Base-by-base conservation (phyloP, 257 asterid species). In the Lithospermum erythrorhizon region DNA sequence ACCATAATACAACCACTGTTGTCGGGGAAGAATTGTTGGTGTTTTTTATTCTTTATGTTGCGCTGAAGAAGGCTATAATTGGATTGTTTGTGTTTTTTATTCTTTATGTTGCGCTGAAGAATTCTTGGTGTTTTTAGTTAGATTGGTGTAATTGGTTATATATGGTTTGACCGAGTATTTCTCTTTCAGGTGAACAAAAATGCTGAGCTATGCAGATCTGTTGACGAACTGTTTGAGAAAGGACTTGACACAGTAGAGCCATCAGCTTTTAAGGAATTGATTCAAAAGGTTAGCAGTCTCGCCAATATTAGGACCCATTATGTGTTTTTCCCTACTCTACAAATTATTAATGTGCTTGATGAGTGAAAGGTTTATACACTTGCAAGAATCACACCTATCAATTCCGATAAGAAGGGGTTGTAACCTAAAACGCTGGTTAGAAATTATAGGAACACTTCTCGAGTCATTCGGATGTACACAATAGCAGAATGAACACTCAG, bases 181-280 rank as follows among this genome's bases (percentile, higher is more conserved):
- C 24, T 60, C 19, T 81, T 70, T 68, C 81, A 91, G 98, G 96
- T 91, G 22, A 81, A 81, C 66, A 83, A 76, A 72, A 93, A 93
- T 84, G 97, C 90, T 52, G 29, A 55, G 22, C 80, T 93, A 2
- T 88, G 96, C 86, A 93, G 72, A 69, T 82, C 94, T 21, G 75
- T 91, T 18, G 97, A 91, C 59, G 95, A 91, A 84, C 77, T 88
- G 65, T 78, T 88, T 70, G 87, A 77, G 82, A 81, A 84, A 68
- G 97, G 97, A 70, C 70, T 55, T 52, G 73, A 73, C 66, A 77
- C 71, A 79, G 74, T 77, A 30, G 76, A 83, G 48, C 77, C 67
- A 37, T 72, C 83, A 27, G 83, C 72, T 79, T 78, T 93, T 68
- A 58, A 67, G 74, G 86, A 65, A 61, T 81, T 93, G 69, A 72